A percentile compares a stretch with the other conserved stretches of the same genome.
Evolutionary conservation across 495 filamentous ascomycete species (phyloP).

Genomic region (Chlorociboria aeruginascens): DNA sequence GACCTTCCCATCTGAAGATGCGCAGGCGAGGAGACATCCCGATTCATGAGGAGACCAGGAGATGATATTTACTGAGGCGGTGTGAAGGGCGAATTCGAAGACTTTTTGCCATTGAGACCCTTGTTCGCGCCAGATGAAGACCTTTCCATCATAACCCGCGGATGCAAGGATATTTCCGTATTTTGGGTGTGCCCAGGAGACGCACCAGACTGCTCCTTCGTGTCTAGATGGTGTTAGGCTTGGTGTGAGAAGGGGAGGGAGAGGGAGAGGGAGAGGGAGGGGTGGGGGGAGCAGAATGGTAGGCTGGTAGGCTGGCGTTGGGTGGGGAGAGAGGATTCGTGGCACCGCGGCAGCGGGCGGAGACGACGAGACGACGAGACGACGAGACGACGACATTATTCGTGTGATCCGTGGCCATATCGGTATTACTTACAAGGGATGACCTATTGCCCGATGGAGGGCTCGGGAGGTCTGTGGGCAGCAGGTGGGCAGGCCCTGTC

Average conservation of each 20-base stretch:
- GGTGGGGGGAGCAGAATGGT: too few relatives aligned
- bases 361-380: too few relatives aligned
- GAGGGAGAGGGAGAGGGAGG: constrained; percentile 3
- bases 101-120: constrained; percentile 61
- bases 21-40: constrained; percentile 89
- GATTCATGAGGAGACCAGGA: constrained; percentile 94
- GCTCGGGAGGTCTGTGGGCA: too few relatives aligned
- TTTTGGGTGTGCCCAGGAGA: constrained; percentile 96
- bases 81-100: constrained; percentile 83
- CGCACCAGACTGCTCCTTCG: constrained; percentile 91
- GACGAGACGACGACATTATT: too few relatives aligned
- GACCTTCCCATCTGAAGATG: constrained; percentile 85
- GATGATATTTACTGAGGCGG: constrained; percentile 90
- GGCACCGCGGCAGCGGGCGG: too few relatives aligned
- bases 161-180: constrained; percentile 95
- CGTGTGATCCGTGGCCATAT: too few relatives aligned
- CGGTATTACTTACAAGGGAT: too few relatives aligned
- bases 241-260: neutral
- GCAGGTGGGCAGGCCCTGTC: too few relatives aligned
- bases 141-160: constrained; percentile 91
- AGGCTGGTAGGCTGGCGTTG: too few relatives aligned
- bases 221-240: constrained; percentile 41
- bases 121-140: constrained; percentile 95
- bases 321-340: too few relatives aligned
- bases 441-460: too few relatives aligned